These are phyloP conservation scores for Hyaloscypha hepaticicola DNA, from an alignment of 495 filamentous ascomycete genomes.

Conservation along the genomic window DNA sequence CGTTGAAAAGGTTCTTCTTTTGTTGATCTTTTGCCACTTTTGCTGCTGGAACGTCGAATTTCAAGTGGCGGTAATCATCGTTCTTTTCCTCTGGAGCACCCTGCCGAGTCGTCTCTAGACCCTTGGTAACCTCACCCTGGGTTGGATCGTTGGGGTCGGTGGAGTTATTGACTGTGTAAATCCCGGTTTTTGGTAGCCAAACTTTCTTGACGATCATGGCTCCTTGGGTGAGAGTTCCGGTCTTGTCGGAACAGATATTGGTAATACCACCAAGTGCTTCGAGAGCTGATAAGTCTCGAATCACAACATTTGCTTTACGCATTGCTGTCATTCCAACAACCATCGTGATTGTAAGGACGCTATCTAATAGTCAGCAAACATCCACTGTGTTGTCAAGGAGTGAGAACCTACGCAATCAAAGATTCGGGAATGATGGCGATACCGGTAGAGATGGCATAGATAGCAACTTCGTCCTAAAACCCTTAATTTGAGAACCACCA, in stretches of 20 bases:
- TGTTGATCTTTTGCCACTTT: conserved; percentile 35
- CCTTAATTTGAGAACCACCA: neutral
- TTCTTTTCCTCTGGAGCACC: conserved; percentile 19
- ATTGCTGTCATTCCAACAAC: conserved; percentile 77
- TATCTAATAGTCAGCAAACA: conserved; percentile 21
- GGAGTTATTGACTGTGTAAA: conserved; percentile 58
- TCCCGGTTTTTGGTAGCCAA: conserved; percentile 65
- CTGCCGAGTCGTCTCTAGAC: conserved; percentile 16
- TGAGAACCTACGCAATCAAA: conserved; percentile 53
- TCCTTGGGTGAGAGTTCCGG: conserved; percentile 78
- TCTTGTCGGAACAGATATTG: conserved; percentile 89
- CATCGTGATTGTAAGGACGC: conserved; percentile 70
- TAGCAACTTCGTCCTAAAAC: conserved; percentile 62
- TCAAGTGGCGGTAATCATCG: conserved; percentile 54
- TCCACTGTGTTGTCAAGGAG: neutral
- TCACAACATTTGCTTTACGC: conserved; percentile 73
- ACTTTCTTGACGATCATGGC: conserved; percentile 76
- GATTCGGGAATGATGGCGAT: conserved; percentile 74
- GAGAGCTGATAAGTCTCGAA: conserved; percentile 72
- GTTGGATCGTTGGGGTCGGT: conserved; percentile 59
- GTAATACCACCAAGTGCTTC: conserved; percentile 84
- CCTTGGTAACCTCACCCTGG: conserved; percentile 51
- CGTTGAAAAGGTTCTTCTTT: conserved; percentile 26
- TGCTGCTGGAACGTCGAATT: conserved; percentile 51
- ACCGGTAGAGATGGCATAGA: conserved; percentile 75